A percentile compares a stretch with the other conserved stretches of the same genome.
Conservation (phyloP, 495 filamentous ascomycete genomes). For the Neurospora sp. region DNA sequence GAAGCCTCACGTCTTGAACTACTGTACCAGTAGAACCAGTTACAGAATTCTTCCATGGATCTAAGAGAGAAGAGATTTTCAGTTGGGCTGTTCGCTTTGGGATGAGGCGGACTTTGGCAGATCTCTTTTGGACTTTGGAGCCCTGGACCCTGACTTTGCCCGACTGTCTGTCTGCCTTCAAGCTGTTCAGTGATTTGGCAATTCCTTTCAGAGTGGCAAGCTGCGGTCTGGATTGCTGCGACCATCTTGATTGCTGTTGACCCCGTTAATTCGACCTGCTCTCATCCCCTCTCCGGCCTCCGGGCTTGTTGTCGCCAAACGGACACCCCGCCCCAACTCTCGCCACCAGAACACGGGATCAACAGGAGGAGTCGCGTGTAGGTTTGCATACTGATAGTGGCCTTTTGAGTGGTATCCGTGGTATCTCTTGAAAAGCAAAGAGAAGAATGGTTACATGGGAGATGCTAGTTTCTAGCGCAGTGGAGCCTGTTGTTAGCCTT, state of each 20-base stretch:
- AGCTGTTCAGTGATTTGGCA: neutral
- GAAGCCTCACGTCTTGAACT: neutral
- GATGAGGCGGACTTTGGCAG: neutral
- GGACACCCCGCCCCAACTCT: neutral
- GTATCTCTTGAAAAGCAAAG: neutral
- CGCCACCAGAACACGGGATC: neutral
- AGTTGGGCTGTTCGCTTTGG: neutral
- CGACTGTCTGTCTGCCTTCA: neutral
- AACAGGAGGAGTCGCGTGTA: neutral
- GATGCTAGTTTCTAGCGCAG: neutral
- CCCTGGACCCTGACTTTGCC: neutral
- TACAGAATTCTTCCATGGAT: neutral
- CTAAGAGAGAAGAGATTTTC: neutral
- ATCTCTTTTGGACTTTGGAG: neutral
- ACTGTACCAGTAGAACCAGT: neutral
- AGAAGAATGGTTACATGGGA: neutral
- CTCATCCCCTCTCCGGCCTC: neutral
- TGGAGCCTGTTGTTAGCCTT: neutral
- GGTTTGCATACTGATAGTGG: neutral
- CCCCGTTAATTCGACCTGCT: neutral
- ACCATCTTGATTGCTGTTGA: neutral
- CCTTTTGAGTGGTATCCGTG: neutral
- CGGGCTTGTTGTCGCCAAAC: neutral
- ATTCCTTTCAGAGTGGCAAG: neutral
- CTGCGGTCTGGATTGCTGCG: neutral